Base-by-base conservation (phyloP, 208 protist genomes). In the Leishmania aethiopica region DNA sequence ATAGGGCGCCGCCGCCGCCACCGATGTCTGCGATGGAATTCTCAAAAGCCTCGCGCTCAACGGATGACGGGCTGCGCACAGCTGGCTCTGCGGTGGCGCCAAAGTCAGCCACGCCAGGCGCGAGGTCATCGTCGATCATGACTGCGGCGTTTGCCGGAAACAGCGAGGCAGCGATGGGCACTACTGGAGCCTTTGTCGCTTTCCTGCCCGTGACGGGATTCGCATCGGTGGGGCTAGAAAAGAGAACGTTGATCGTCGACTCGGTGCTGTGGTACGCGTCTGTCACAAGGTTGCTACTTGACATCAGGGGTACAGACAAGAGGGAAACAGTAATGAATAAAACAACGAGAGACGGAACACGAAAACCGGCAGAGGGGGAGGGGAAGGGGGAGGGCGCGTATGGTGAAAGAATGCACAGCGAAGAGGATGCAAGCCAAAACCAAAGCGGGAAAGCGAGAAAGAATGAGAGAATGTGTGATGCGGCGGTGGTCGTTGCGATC, bases 261-360 rank as follows among this genome's bases (percentile, higher is more conserved):
- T 85, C 81, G 42, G 78, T 64, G 32, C 77, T 80, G 49, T 60
- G 35, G 55, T 85, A 78, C 17, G 49, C 77, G 32, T 72, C 55
- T 10, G 81, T 85, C 2, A 78, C 25, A 15, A 13, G 76, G 45
- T 81, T 77, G 62, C 69, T 85, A 37, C 28, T 53, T 19, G 81
- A 81, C 81, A 85, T 85, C 51, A 51, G 57, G 35, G 51, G 35
- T 15, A 11, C 22, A 55, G 19, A 76, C 1, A 60, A 76, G 25
- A 28, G 25, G 2, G 17, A 8, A 32, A 74, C 8, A 49, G n/a
- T 11, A 25, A 69, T 11, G 70, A 47, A 77, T 42, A 71, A 35
- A 75, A 49, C 17, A 77, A 55, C 10, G 77, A 60, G 59, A 19
- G 70, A 70, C 28, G 28, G 60, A 59, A 60, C 15, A 60, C 17